Conservation (phyloP, 148 eudicot species). For the Rhododendron molle region DNA sequence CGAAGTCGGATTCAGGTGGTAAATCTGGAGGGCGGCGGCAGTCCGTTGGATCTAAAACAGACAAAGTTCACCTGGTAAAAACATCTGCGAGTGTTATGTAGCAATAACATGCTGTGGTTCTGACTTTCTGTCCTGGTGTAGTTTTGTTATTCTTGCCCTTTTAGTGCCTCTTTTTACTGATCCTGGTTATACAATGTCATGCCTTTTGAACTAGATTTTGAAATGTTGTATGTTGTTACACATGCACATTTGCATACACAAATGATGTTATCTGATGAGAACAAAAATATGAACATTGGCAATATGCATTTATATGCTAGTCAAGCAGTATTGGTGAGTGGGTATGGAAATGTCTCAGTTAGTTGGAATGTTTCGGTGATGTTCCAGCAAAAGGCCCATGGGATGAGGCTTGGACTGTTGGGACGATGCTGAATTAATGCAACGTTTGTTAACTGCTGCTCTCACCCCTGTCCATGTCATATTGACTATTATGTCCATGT, state of each 20-base stretch:
- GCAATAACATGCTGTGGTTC: not conserved
- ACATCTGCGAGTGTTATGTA: not conserved
- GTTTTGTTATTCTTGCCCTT: not conserved
- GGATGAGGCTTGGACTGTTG: not conserved
- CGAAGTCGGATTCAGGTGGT: slow-evolving; percentile 60
- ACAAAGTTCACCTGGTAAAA: slow-evolving; percentile 79
- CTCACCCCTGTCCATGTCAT: not conserved
- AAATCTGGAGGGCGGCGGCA: slow-evolving; percentile 67
- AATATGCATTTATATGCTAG: not conserved
- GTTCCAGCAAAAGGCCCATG: not conserved
- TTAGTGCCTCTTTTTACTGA: not conserved
- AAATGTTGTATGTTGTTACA: not conserved
- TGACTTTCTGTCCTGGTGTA: not conserved
- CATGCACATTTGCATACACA: not conserved
- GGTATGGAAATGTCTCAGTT: not conserved
- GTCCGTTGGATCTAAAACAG: slow-evolving; percentile 80
- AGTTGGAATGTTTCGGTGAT: not conserved
- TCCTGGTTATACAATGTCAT: not conserved
- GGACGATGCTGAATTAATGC: not conserved
- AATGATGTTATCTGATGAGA: not conserved
- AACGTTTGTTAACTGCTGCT: not conserved
- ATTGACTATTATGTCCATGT: not conserved
- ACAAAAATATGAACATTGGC: not conserved
- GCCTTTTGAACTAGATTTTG: not conserved
- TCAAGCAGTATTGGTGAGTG: not conserved